phyloP scores from a whole-genome alignment of 208 protist species.

The Plasmodiophora brassicae region DNA sequence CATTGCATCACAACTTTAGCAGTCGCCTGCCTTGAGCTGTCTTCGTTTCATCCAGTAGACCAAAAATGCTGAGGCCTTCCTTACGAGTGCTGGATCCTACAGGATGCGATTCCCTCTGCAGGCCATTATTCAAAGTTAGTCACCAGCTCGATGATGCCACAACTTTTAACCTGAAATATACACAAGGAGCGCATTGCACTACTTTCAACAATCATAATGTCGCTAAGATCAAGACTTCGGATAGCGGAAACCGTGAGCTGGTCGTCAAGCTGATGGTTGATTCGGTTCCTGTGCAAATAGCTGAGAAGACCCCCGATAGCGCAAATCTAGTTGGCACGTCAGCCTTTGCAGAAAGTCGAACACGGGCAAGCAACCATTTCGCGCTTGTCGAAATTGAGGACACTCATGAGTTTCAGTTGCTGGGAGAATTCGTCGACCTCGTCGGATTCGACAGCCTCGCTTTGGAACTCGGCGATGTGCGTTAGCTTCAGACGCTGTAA shows the following conservation, averaged over 20 bases:
- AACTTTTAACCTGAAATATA: background rate
- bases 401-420: background rate
- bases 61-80: conserved; percentile 9
- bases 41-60: background rate
- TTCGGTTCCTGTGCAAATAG: background rate
- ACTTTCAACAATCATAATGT: background rate
- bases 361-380: background rate
- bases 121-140: background rate
- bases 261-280: background rate
- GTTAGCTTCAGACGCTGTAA: conserved; percentile 16
- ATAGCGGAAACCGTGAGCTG: background rate
- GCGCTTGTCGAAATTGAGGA: background rate
- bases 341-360: background rate
- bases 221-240: background rate
- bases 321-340: background rate
- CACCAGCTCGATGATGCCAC: background rate
- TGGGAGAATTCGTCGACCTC: background rate
- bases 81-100: background rate
- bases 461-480: background rate
- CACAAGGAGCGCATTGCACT: background rate
- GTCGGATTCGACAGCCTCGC: background rate
- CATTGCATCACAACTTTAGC: background rate
- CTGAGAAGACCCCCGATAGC: background rate
- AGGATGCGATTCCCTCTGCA: background rate
- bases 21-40: conserved; percentile 1